Conservation (phyloP, 2,329 filamentous ascomycete species). For the Colletotrichum truncatum region DNA sequence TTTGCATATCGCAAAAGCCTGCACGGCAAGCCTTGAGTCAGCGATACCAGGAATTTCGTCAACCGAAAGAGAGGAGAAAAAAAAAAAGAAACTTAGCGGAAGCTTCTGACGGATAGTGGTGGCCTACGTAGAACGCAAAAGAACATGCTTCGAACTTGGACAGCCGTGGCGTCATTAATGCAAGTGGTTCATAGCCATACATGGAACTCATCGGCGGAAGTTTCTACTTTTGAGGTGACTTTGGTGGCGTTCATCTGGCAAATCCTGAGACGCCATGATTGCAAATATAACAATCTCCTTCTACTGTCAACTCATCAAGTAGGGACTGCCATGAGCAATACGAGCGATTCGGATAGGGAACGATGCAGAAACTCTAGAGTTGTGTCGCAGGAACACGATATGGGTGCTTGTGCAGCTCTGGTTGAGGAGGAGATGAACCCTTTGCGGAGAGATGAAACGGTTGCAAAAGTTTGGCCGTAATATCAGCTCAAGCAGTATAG, state of each 20-base stretch:
- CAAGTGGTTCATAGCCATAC: background rate
- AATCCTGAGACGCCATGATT: background rate
- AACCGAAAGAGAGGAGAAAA: background rate
- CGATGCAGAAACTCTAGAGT: background rate
- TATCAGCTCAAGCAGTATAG: conserved; percentile 11
- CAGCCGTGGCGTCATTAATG: too few relatives aligned
- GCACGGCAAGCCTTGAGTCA: conserved; percentile 9
- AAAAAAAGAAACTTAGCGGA: background rate
- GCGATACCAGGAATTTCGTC: background rate
- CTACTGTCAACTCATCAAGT: conserved; percentile 14
- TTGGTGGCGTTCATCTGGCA: background rate
- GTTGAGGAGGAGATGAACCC: conserved; percentile 28
- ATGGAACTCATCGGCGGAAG: background rate
- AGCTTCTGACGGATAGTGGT: background rate
- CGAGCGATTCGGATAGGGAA: background rate
- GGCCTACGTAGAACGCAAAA: background rate
- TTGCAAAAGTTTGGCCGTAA: conserved; percentile 11
- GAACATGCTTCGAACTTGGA: background rate
- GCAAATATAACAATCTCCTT: background rate
- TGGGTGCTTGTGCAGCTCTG: conserved; percentile 6
- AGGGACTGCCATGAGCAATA: background rate
- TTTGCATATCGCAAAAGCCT: background rate
- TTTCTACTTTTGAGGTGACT: background rate
- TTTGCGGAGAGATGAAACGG: conserved; percentile 22
- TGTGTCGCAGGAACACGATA: conserved; percentile 14